Conservation (phyloP, 2,329 filamentous ascomycete species). For the Teratosphaeriaceae sp. region DNA sequence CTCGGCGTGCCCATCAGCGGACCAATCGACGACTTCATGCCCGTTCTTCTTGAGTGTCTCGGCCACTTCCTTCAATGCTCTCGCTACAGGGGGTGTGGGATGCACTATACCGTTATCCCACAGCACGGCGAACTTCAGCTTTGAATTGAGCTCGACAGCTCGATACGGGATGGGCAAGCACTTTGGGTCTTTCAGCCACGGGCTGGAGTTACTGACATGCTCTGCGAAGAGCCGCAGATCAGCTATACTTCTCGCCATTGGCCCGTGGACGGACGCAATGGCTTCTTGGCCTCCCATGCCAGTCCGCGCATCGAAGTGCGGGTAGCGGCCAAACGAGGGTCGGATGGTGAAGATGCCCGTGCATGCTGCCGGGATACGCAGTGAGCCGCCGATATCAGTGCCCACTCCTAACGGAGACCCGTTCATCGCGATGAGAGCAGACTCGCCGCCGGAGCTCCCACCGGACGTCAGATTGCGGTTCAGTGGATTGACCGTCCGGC, state of each 20-base stretch:
- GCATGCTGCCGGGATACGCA: conserved; percentile 51
- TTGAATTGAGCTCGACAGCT: conserved; percentile 35
- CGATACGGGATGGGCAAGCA: conserved; percentile 50
- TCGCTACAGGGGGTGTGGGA: conserved; percentile 52
- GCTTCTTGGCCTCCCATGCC: conserved; percentile 61
- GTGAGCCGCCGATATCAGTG: conserved; percentile 55
- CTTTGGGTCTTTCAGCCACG: conserved; percentile 48
- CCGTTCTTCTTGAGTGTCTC: conserved; percentile 45
- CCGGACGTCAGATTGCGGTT: conserved; percentile 56
- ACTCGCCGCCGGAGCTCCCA: conserved; percentile 62
- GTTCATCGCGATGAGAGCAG: conserved; percentile 53
- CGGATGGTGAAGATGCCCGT: conserved; percentile 53
- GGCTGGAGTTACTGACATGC: conserved; percentile 37
- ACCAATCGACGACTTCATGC: conserved; percentile 46
- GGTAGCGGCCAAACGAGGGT: conserved; percentile 54
- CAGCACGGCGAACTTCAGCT: conserved; percentile 55
- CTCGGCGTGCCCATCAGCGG: conserved; percentile 46
- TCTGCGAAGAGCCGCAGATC: conserved; percentile 43
- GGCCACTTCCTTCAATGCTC: conserved; percentile 51
- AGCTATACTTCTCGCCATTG: conserved; percentile 50
- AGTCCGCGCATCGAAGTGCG: conserved; percentile 47
- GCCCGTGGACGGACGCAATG: conserved; percentile 57
- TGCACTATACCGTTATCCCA: conserved; percentile 54
- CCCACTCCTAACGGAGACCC: conserved; percentile 58
- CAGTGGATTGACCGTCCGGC: conserved; percentile 52